Conservation (phyloP, 2,329 filamentous ascomycete species). For the Verticillium dahliae region DNA sequence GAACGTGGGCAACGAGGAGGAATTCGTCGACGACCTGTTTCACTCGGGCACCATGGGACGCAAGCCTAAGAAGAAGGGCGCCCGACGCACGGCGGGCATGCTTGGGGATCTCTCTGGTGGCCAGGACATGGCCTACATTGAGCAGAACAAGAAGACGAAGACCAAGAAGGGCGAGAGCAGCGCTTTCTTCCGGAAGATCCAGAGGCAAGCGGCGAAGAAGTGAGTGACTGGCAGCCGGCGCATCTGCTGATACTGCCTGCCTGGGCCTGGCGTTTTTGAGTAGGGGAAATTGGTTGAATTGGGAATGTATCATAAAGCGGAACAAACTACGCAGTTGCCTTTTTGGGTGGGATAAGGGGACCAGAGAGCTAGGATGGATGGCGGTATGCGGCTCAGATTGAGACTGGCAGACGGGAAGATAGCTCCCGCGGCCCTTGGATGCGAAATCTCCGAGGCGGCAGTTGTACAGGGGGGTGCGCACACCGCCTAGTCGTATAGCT, state of each 20-base stretch:
- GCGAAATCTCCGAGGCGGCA: not conserved
- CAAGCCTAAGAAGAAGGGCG: conserved; percentile 34
- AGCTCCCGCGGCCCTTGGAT: not conserved
- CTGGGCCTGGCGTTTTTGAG: not conserved
- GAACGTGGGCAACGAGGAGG: conserved; percentile 67
- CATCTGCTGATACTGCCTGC: not conserved
- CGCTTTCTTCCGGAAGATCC: conserved; percentile 60
- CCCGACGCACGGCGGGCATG: conserved; percentile 75
- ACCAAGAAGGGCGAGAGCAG: conserved; percentile 53
- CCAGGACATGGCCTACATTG: conserved; percentile 94
- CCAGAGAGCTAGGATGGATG: not conserved
- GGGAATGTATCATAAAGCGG: not conserved
- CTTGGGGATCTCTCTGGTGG: conserved; percentile 83
- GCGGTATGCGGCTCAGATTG: not conserved
- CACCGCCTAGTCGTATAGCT: not conserved
- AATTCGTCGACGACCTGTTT: conserved; percentile 58
- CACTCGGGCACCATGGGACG: conserved; percentile 35
- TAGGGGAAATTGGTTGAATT: not conserved
- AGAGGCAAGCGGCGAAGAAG: conserved; percentile 43
- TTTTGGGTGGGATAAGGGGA: not conserved
- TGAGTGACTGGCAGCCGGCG: not conserved
- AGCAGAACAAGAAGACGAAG: conserved; percentile 68
- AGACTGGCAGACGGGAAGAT: not conserved
- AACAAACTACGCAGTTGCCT: not conserved
- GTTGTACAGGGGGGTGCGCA: not conserved